These are phyloP conservation scores for Fusarium oligoseptatum DNA, from an alignment of 2,329 filamentous ascomycete genomes.

Conservation along the genomic window DNA sequence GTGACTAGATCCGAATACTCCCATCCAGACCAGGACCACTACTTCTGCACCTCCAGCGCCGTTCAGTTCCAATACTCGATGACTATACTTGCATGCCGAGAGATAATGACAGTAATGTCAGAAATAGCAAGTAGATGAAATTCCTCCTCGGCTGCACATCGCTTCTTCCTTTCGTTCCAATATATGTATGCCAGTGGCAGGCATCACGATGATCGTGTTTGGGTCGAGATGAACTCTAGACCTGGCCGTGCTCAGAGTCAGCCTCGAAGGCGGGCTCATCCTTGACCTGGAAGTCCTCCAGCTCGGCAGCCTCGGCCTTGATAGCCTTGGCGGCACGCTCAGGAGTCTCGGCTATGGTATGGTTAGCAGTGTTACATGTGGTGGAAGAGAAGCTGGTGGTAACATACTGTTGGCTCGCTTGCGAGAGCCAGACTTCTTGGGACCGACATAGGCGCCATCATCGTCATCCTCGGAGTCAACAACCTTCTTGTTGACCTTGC, in stretches of 20 bases:
- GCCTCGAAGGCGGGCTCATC: slow-evolving; percentile 8
- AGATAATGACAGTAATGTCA: slow-evolving; percentile 16
- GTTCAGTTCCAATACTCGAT: slow-evolving; percentile 16
- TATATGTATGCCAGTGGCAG: neutral
- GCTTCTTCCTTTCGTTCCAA: neutral
- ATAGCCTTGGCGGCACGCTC: slow-evolving; percentile 34
- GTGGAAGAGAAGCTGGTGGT: neutral
- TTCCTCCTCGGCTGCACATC: neutral
- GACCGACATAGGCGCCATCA: neutral
- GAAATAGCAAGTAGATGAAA: slow-evolving; percentile 4
- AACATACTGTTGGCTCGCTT: slow-evolving; percentile 39
- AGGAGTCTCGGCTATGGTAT: slow-evolving; percentile 6
- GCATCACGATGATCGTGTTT: neutral
- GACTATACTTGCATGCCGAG: slow-evolving; percentile 14
- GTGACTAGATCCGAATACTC: neutral
- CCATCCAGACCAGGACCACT: neutral
- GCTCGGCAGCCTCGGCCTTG: slow-evolving; percentile 28
- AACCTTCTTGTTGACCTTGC: slow-evolving; percentile 37
- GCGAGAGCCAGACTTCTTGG: slow-evolving; percentile 31
- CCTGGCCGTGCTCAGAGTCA: neutral
- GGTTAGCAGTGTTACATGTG: slow-evolving; percentile 9
- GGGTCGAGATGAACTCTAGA: neutral
- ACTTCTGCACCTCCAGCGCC: neutral
- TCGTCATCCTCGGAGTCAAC: slow-evolving; percentile 7
- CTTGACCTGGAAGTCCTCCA: slow-evolving; percentile 34